Conservation (phyloP, 805 yeast genomes). For the Sungouiozyma intestinalis region DNA sequence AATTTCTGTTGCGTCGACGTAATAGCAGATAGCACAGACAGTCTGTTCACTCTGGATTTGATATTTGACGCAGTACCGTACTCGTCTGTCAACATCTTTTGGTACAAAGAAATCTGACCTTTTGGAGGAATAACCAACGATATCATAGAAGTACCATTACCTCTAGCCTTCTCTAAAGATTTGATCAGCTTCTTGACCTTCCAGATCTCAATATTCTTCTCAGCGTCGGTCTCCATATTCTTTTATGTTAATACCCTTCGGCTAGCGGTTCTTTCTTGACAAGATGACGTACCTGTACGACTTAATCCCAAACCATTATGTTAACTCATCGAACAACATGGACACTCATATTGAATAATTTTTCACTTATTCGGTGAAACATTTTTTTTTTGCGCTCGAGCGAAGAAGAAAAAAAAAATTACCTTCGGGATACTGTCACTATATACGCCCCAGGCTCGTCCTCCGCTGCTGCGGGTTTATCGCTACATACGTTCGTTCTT, state of each 20-base stretch:
- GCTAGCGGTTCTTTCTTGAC: too few relatives aligned
- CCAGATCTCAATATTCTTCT: slow-evolving; percentile 97
- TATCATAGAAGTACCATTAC: slow-evolving; percentile 99
- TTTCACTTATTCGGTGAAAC: too few relatives aligned
- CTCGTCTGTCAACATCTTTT: slow-evolving; percentile 92
- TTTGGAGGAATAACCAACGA: slow-evolving; percentile 92
- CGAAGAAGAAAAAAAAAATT: too few relatives aligned
- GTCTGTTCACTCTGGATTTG: slow-evolving; percentile 93
- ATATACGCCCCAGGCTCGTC: too few relatives aligned
- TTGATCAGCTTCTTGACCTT: slow-evolving; percentile 91
- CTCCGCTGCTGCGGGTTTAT: too few relatives aligned
- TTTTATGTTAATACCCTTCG: too few relatives aligned
- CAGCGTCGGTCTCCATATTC: slow-evolving; percentile 60
- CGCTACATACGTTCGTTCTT: background rate
- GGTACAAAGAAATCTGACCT: slow-evolving; percentile 80
- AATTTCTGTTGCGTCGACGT: slow-evolving; percentile 96
- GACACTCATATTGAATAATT: too few relatives aligned
- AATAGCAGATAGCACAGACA: slow-evolving; percentile 91
- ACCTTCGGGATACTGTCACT: too few relatives aligned
- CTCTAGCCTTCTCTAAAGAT: slow-evolving; percentile 82
- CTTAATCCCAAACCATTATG: too few relatives aligned
- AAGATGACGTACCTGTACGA: too few relatives aligned
- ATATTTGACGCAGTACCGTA: slow-evolving; percentile 98
- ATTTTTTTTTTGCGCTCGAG: too few relatives aligned
- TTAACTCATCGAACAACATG: too few relatives aligned